phyloP scores from a whole-genome alignment of 768 basidiomycete genomes.

The Psilocybe subaeruginosa region DNA sequence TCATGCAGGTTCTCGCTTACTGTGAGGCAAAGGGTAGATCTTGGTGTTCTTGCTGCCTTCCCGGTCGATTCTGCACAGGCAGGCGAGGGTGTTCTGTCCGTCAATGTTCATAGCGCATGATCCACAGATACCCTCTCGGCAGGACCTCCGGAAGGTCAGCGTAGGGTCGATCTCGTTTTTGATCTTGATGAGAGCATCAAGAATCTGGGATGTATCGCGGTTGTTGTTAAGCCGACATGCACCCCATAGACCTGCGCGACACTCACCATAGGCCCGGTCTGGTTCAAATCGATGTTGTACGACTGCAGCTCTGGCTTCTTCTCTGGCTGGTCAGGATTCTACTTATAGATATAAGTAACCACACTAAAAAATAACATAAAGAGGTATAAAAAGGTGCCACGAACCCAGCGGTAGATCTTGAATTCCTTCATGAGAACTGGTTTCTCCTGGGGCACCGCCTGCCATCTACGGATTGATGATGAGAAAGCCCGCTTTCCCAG shows the following conservation, averaged over 20 bases:
- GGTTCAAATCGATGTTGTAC: conserved; percentile 90
- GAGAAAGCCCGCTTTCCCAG: conserved; percentile 28
- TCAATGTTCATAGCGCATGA: conserved; percentile 99
- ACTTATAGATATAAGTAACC: conserved; percentile 22
- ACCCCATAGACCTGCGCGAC: background rate
- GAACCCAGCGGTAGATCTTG: conserved; percentile 98
- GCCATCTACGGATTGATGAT: conserved; percentile 27
- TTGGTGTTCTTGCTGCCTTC: conserved; percentile 72
- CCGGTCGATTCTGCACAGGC: conserved; percentile 93
- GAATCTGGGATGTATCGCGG: conserved; percentile 47
- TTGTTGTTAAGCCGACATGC: background rate
- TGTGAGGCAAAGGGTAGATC: conserved; percentile 97
- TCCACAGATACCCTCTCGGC: conserved; percentile 95
- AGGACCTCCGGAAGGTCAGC: conserved; percentile 92
- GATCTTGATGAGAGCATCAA: conserved; percentile 97
- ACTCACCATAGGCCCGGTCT: conserved; percentile 90
- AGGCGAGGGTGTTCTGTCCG: conserved; percentile 97
- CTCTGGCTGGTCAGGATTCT: conserved; percentile 94
- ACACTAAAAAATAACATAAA: background rate
- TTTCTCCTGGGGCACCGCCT: conserved; percentile 63
- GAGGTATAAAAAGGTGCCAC: conserved; percentile 25
- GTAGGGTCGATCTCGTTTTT: conserved; percentile 99
- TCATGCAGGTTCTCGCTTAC: conserved; percentile 48
- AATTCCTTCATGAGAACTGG: conserved; percentile 87
- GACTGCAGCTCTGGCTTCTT: conserved; percentile 90